Percentiles rank a stretch among this genome's conserved stretches.
phyloP scores from a whole-genome alignment of 164 flowering plant genomes.

The Brasenia schreberi region DNA sequence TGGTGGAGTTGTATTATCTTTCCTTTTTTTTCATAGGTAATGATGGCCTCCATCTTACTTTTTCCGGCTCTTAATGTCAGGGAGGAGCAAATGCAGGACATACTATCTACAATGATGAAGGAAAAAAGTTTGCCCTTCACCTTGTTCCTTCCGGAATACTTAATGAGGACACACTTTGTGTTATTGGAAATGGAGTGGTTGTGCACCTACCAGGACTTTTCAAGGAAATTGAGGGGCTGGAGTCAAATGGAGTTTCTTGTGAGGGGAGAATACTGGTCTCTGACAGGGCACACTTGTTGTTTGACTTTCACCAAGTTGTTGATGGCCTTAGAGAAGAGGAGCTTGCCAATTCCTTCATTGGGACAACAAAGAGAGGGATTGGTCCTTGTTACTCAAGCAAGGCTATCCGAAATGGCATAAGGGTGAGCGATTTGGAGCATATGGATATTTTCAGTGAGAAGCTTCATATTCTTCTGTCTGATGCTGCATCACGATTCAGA shows the following conservation, averaged over 20 bases:
- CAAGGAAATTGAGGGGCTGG: conserved; percentile 78
- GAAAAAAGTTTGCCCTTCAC: conserved; percentile 94
- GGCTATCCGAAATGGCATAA: conserved; percentile 75
- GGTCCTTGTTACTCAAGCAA: conserved; percentile 94
- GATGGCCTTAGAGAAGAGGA: conserved; percentile 91
- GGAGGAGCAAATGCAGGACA: conserved; percentile 99
- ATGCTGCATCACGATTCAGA: conserved; percentile 72
- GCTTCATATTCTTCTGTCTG: conserved; percentile 71
- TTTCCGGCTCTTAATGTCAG: conserved; percentile 20
- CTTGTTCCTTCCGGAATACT: conserved; percentile 97
- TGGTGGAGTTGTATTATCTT: background rate
- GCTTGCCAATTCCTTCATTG: conserved; percentile 82
- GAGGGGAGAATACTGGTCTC: conserved; percentile 80
- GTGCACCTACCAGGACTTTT: conserved; percentile 86
- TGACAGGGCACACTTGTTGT: conserved; percentile 86
- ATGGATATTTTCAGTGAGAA: conserved; percentile 91
- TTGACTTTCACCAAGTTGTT: conserved; percentile 82
- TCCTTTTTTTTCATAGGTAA: background rate
- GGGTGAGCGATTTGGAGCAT: conserved; percentile 87
- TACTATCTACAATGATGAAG: conserved; percentile 85
- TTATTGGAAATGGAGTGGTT: conserved; percentile 96
- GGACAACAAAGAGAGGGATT: conserved; percentile 92
- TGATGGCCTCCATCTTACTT: background rate
- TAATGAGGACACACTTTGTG: conserved; percentile 78
- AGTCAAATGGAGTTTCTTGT: conserved; percentile 78